Percentiles rank a stretch among this genome's conserved stretches.
phyloP scores from a whole-genome alignment of 768 basidiomycete species.

The Pleurotus salmoneostramineus region DNA sequence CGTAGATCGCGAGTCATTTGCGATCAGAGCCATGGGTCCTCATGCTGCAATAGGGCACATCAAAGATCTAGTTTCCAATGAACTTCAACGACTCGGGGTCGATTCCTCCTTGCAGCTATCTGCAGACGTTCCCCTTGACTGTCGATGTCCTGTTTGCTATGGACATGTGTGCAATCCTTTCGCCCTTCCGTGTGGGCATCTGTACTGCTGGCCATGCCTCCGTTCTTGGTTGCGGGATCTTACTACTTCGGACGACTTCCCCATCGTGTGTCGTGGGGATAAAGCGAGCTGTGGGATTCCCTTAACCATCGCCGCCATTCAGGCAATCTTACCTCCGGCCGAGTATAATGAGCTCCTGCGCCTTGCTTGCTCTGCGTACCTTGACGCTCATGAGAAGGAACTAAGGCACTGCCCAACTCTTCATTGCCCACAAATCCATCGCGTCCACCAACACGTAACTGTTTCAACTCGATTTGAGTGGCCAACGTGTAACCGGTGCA shows the following conservation, averaged over 20 bases:
- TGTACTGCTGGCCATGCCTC: constrained; percentile 46
- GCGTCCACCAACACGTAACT: constrained; percentile 12
- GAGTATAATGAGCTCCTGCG: constrained; percentile 51
- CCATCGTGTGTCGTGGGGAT: constrained; percentile 60
- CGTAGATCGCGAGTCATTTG: constrained; percentile 38
- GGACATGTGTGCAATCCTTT: constrained; percentile 37
- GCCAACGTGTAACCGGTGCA: neutral
- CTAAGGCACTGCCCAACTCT: constrained; percentile 70
- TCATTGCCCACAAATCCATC: constrained; percentile 68
- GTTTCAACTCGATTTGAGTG: neutral
- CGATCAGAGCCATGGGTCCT: constrained; percentile 44
- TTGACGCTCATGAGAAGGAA: constrained; percentile 50
- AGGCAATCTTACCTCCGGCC: constrained; percentile 40
- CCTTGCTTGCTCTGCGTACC: constrained; percentile 48
- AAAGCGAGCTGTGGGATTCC: constrained; percentile 47
- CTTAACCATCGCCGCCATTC: constrained; percentile 51
- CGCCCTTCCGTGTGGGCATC: constrained; percentile 43
- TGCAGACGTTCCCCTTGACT: constrained; percentile 4
- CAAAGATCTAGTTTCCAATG: constrained; percentile 37
- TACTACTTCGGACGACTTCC: constrained; percentile 45
- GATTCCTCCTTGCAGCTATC: too few species aligned
- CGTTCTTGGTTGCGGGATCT: constrained; percentile 39
- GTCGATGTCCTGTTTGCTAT: constrained; percentile 52
- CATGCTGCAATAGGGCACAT: constrained; percentile 34
- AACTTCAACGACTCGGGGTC: constrained; percentile 46